phyloP scores from a whole-genome alignment of 495 filamentous ascomycete genomes.

The Tuber indicum region DNA sequence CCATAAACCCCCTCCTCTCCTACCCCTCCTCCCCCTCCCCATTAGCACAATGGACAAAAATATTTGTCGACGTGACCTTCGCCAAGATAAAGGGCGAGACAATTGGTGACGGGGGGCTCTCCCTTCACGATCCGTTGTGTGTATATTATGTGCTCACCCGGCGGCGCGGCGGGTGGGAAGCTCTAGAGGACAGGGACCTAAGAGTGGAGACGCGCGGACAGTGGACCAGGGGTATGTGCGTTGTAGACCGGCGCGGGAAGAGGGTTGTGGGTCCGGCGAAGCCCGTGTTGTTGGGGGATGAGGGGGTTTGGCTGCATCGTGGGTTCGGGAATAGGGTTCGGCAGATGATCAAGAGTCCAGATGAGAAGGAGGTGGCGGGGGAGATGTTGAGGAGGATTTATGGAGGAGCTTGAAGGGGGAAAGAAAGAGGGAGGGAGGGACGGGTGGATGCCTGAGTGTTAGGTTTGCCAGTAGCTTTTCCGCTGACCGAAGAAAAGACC shows the following conservation, averaged over 20 bases:
- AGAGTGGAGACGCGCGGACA: constrained; percentile 81
- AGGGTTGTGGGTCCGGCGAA: constrained; percentile 51
- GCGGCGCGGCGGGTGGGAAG: constrained; percentile 41
- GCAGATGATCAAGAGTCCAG: constrained; percentile 48
- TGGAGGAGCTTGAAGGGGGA: constrained; percentile 9
- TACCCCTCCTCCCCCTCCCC: constrained; percentile 54
- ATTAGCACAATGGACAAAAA: constrained; percentile 71
- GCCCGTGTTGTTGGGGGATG: constrained; percentile 53
- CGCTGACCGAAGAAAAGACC: no score
- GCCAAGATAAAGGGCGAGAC: constrained; percentile 58
- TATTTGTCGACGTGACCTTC: constrained; percentile 72
- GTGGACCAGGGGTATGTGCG: constrained; percentile 89
- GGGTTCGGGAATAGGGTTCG: constrained; percentile 57
- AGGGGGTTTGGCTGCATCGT: constrained; percentile 56
- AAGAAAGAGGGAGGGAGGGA: not conserved
- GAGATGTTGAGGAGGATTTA: constrained; percentile 45
- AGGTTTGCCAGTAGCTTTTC: not conserved
- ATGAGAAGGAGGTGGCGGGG: constrained; percentile 39
- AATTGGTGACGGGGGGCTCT: constrained; percentile 54
- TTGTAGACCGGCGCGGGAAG: constrained; percentile 67
- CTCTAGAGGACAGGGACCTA: constrained; percentile 58
- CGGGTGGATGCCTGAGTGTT: not conserved
- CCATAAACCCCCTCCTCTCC: constrained; percentile 48
- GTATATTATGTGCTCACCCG: constrained; percentile 76
- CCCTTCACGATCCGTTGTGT: constrained; percentile 80